Evolutionary conservation across 164 flowering plant genomes (phyloP), one percentile per base, ranked within the genome.

Genomic region (Litsea cubeba): DNA sequence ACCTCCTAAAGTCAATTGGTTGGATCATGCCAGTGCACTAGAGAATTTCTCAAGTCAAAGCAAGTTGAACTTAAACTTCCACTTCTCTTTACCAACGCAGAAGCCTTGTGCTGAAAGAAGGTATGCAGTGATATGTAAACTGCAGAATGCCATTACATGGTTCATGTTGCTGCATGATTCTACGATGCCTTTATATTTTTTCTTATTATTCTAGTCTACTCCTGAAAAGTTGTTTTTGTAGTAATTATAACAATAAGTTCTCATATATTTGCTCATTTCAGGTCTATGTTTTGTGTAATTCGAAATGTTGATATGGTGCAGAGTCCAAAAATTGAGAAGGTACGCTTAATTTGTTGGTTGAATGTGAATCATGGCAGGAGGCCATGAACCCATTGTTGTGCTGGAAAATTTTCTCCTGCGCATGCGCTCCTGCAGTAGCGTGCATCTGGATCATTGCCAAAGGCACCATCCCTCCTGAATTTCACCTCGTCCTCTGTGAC

Each of bases 61-160:
- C 65, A 83, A 87, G 76, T 86, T 91, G 77, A 82, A 82, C 70
- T 84, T 97, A n/a, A 87, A 85, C 81, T 90, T 92, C 73, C 86
- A 92, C 22, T 88, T 76, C 80, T 91, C 95, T 2, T 79, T 94
- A 60, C 81, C 88, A 23, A 68, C 79, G 3, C 95, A 87, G 70
- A 94, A 84, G 72, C 88, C 89, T 75, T 66, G n/a, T 62, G 10
- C 60, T 50, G 82, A 81, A 78, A 86, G 68, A 75, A 82, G 90
- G 93, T 89, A 72, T 73, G 62, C 73, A 69, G 6, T 15, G 32
- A 20, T 54, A 14, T 54, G 60, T 20, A 20, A 15, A 54, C 60
- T 54, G 17, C 2, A 40, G 46, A 7, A 54, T 54, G 60, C 60
- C 60, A 17, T 15, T 54, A 54, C 60, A 15, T 54, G 60, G 20